A percentile compares a stretch with the other conserved stretches of the same genome.
Evolutionary conservation across 2,329 filamentous ascomycete species (phyloP).

Genomic region (Xylariaceae sp.): DNA sequence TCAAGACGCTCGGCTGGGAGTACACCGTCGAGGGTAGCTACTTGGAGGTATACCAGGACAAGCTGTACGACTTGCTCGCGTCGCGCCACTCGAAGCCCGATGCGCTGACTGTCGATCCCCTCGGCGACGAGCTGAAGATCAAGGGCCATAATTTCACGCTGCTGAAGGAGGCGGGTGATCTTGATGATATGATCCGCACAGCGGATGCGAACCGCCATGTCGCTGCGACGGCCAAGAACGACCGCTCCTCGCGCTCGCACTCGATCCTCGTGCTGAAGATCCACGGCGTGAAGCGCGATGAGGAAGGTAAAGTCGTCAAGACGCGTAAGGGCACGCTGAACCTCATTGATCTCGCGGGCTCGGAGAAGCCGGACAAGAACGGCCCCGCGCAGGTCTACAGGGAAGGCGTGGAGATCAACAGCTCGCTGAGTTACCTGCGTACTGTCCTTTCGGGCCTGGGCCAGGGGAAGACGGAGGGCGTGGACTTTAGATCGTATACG

Average conservation of each 20-base stretch:
- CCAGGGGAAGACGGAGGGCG: constrained; percentile 67
- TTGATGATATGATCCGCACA: constrained; percentile 71
- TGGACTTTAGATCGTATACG: constrained; percentile 96
- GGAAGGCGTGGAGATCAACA: constrained; percentile 98
- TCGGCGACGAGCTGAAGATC: constrained; percentile 31
- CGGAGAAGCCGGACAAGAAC: constrained; percentile 67
- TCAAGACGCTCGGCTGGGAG: constrained; percentile 87
- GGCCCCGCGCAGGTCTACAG: constrained; percentile 80
- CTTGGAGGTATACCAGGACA: constrained; percentile 97
- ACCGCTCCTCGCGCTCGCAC: constrained; percentile 88
- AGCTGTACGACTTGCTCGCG: constrained; percentile 79
- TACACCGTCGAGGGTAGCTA: constrained; percentile 95
- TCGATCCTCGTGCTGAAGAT: constrained; percentile 92
- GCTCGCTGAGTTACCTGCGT: constrained; percentile 82
- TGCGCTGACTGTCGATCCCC: constrained; percentile 27
- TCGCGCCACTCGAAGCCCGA: constrained; percentile 71
- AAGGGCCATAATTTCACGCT: constrained; percentile 34
- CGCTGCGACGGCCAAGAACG: constrained; percentile 95
- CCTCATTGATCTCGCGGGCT: constrained; percentile 90
- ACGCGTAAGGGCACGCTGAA: constrained; percentile 90
- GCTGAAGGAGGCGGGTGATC: constrained; percentile 73
- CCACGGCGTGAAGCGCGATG: constrained; percentile 56
- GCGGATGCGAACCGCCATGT: constrained; percentile 86
- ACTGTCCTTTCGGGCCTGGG: constrained; percentile 95
- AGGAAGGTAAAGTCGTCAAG: constrained; percentile 56